A percentile compares a stretch with the other conserved stretches of the same genome.
Conservation (phyloP, 345 rosid species). For the Eucalyptus pauciflora region DNA sequence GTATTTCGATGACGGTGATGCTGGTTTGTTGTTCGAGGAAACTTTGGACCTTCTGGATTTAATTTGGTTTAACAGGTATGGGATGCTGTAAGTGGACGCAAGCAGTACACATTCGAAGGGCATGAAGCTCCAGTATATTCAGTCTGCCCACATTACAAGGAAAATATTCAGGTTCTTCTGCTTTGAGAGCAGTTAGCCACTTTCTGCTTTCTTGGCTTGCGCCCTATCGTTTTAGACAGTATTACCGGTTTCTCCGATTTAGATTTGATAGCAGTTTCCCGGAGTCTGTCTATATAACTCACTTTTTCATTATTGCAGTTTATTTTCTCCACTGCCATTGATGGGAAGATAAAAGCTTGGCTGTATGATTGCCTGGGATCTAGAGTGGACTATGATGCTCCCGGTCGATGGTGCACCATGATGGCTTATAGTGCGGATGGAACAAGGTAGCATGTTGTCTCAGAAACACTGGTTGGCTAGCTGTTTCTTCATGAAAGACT, state of each 20-base stretch:
- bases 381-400: conserved; percentile 89
- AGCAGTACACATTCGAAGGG: conserved; percentile 29
- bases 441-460: conserved; percentile 30
- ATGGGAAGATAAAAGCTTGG: conserved; percentile 95
- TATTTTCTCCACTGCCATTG: conserved; percentile 79
- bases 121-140: conserved; percentile 54
- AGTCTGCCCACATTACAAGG: conserved; percentile 40
- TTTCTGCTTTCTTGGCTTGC: not conserved
- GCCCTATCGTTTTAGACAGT: not conserved
- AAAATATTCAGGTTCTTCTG: conserved; percentile 25
- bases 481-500: not conserved
- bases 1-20: conserved; percentile 1
- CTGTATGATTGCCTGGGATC: conserved; percentile 70
- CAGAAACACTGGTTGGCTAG: not conserved
- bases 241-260: not conserved
- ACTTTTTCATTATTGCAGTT: conserved; percentile 30
- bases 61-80: conserved; percentile 18
- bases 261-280: not conserved
- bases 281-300: not conserved
- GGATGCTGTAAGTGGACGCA: conserved; percentile 31
- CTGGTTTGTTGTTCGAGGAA: not conserved
- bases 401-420: conserved; percentile 63
- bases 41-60: not conserved
- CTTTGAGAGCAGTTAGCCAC: not conserved
- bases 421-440: conserved; percentile 93